A percentile compares a stretch with the other conserved stretches of the same genome.
Evolutionary conservation across 441 rosid genomes (phyloP).

Genomic region (Gossypium davidsonii): DNA sequence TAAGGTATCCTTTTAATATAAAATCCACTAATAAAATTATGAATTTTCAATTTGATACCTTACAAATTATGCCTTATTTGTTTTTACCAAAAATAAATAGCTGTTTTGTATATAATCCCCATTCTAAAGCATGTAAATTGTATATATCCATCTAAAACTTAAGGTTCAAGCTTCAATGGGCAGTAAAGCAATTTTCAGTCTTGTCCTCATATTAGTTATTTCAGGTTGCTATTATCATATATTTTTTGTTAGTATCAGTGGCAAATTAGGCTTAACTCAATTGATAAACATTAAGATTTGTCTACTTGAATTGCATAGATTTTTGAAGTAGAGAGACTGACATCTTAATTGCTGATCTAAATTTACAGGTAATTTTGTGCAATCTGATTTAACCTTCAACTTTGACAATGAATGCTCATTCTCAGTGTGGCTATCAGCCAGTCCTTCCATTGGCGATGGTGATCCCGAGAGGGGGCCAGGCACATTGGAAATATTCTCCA

Average conservation of each 20-base stretch:
- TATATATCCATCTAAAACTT: background rate
- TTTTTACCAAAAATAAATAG: background rate
- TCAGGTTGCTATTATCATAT: background rate
- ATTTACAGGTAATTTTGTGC: background rate
- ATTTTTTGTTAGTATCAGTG: background rate
- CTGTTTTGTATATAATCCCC: background rate
- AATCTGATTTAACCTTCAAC: conserved; percentile 12
- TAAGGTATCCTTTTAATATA: background rate
- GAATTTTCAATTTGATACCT: background rate
- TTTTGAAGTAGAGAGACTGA: background rate
- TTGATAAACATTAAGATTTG: too few relatives aligned
- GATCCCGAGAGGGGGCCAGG: conserved; percentile 11
- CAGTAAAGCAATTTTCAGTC: background rate
- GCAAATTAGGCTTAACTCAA: background rate
- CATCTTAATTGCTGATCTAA: background rate
- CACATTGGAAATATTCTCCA: conserved; percentile 12
- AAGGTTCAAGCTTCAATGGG: background rate
- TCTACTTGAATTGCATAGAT: background rate
- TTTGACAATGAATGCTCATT: conserved; percentile 23
- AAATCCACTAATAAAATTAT: background rate
- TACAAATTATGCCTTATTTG: background rate
- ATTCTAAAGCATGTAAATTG: background rate
- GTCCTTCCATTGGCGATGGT: conserved; percentile 23
- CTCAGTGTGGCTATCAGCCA: conserved; percentile 24
- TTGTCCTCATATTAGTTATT: background rate